Evolutionary conservation across 2,329 filamentous ascomycete genomes (phyloP), one percentile per base, ranked within the genome.

Genomic region (Curvularia lunata): DNA sequence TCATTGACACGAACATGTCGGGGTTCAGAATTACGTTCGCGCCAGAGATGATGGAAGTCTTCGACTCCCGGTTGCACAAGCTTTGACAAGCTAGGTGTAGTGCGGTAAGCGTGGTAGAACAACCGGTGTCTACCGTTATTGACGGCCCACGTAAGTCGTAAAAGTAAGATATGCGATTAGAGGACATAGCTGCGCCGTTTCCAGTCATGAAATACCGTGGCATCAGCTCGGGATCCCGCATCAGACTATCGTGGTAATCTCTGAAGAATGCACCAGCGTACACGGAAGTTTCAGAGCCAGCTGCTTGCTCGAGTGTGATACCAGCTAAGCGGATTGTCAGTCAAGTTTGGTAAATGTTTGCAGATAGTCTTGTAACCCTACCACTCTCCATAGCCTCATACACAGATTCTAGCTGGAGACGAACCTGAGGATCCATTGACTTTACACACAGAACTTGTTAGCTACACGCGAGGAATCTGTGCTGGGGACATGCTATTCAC

Each of bases 311-410:
- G 12, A 60, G n/a, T n/a, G n/a, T n/a, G n/a, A n/a, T n/a, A n/a
- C n/a, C n/a, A n/a, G n/a, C n/a, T n/a, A n/a, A n/a, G n/a, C n/a
- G n/a, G n/a, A n/a, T n/a, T n/a, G n/a, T n/a, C n/a, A n/a, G n/a
- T n/a, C n/a, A n/a, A n/a, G n/a, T n/a, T n/a, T n/a, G n/a, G n/a
- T n/a, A n/a, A n/a, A n/a, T n/a, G n/a, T n/a, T n/a, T n/a, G n/a
- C n/a, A n/a, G n/a, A n/a, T n/a, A n/a, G n/a, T n/a, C n/a, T 12
- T 18, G 52, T 34, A n/a, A 57, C 16, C 3, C 69, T 70, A 40
- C 62, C 72, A 56, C 67, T 74, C 49, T 79, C 77, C 0, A 84
- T 58, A 1, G 76, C 74, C 56, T 78, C 73, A 32, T 69, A 75
- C 1, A 61, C 60, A 0, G 56, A 52, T 43, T 74, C 71, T 3